Evolutionary conservation across 1,139 yeast species (phyloP).

Genomic region (Geotrichum phurueaensis): DNA sequence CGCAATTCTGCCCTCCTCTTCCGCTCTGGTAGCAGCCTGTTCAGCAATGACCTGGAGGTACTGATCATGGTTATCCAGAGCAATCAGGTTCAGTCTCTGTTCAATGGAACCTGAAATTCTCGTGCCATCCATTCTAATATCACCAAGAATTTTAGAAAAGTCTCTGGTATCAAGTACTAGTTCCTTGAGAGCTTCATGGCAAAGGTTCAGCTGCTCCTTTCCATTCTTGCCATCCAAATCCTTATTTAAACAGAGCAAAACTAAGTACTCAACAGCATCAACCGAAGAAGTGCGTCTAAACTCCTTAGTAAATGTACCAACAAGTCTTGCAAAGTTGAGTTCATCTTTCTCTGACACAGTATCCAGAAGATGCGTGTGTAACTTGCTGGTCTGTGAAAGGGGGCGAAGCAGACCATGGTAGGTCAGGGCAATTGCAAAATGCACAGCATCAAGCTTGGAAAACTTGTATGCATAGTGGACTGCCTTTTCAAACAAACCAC

Average conservation of each 20-base stretch:
- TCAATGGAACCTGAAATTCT: conserved; percentile 83
- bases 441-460: conserved; percentile 83
- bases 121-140: conserved; percentile 67
- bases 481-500: conserved; percentile 81
- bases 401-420: conserved; percentile 68
- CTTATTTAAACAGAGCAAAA: conserved; percentile 56
- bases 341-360: conserved; percentile 25
- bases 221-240: conserved; percentile 28
- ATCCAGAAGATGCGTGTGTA: conserved; percentile 13
- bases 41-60: conserved; percentile 68
- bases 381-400: conserved; percentile 22
- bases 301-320: conserved; percentile 55
- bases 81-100: conserved; percentile 62
- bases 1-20: conserved; percentile 82
- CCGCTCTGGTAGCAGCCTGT: conserved; percentile 79
- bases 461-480: conserved; percentile 60
- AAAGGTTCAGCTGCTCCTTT: conserved; percentile 41
- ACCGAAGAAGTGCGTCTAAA: conserved; percentile 84
- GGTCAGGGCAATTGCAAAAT: conserved; percentile 75
- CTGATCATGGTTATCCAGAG: conserved; percentile 48
- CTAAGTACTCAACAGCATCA: conserved; percentile 82
- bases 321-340: conserved; percentile 36
- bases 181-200: conserved; percentile 79
- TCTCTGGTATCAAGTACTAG: conserved; percentile 82
- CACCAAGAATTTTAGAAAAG: conserved; percentile 74